These are phyloP conservation scores for Fonsecaea pugnacius DNA, from an alignment of 2,329 filamentous ascomycete species.

Conservation along the genomic window DNA sequence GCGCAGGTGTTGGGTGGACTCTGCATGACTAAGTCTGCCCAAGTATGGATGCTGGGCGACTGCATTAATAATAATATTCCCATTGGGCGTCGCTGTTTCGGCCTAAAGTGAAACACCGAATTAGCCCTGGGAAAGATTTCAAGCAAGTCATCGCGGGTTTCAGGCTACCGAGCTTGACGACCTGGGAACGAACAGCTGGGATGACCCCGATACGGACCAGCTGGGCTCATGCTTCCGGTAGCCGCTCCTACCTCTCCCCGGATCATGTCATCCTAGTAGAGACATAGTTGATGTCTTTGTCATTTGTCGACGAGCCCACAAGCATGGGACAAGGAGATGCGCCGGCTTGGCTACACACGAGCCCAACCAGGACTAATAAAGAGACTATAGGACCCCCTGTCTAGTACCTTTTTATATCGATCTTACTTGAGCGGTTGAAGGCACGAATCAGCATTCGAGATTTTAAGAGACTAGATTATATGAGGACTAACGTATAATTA, in stretches of 20 bases:
- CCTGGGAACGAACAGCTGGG: not conserved
- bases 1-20: not conserved
- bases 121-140: not conserved
- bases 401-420: not conserved
- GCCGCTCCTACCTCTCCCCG: not conserved
- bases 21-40: not conserved
- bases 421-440: not conserved
- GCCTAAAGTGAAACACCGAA: not conserved
- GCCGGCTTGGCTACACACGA: not conserved
- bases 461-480: not conserved
- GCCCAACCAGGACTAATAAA: not conserved
- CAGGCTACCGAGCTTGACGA: not conserved
- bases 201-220: not conserved
- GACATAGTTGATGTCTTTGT: not conserved
- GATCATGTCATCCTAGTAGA: not conserved
- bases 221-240: not conserved
- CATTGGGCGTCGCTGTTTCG: not conserved
- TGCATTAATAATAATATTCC: not conserved
- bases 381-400: not conserved
- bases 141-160: not conserved
- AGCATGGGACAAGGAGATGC: not conserved
- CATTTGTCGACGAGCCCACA: not conserved
- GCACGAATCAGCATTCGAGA: not conserved
- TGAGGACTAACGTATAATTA: not conserved
- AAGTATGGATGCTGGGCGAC: not conserved